Base-by-base conservation (phyloP, 2,329 filamentous ascomycete species). In the Coleophoma eucalyptorum region DNA sequence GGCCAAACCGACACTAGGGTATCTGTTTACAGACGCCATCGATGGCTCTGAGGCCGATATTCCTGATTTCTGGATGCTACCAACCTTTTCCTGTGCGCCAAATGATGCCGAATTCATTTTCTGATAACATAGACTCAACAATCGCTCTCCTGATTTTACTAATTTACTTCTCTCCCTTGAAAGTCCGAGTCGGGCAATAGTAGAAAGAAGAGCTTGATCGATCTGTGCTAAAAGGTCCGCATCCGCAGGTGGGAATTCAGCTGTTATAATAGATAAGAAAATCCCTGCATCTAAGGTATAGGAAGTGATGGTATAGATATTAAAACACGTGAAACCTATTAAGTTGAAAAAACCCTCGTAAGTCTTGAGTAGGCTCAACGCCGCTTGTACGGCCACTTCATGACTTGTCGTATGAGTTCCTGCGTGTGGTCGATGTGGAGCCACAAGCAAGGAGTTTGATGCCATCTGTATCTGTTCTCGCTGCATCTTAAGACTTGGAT, bases 351-450 rank as follows among this genome's bases (percentile, higher is more conserved):
- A 26, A 20, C 38, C 32, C 35, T 55, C 26, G 19, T 55, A 50
- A 37, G 50, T 31, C n/a, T 55, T 41, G 8, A 55, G 45, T 19
- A 52, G 46, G 13, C 15, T 35, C 4, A 55, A 20, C n/a, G 41
- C 53, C 34, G 53, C 50, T 50, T 48, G 19, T 26, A 53, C 50
- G 13, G 38, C 32, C 3, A 43, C 35, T 32, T 44, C 38, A 18
- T 45, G 50, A 49, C 53, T 55, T n/a, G 42, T 35, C 10, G 46
- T 15, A 19, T 50, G 46, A 12, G 43, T 46, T n/a, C 42, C 41
- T 3, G 48, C 42, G 12, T 55, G 48, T 41, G 53, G 53, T 19
- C 46, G 48, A 41, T 55, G 53, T 15, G 53, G 34, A 15, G 50
- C 50, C 31, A 53, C 19, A 3, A 55, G 15, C 18, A 55, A 53